Evolutionary conservation across 78 protist species (phyloP), one percentile per base, ranked within the genome.

Genomic region (Mastigamoeba balamuthi): DNA sequence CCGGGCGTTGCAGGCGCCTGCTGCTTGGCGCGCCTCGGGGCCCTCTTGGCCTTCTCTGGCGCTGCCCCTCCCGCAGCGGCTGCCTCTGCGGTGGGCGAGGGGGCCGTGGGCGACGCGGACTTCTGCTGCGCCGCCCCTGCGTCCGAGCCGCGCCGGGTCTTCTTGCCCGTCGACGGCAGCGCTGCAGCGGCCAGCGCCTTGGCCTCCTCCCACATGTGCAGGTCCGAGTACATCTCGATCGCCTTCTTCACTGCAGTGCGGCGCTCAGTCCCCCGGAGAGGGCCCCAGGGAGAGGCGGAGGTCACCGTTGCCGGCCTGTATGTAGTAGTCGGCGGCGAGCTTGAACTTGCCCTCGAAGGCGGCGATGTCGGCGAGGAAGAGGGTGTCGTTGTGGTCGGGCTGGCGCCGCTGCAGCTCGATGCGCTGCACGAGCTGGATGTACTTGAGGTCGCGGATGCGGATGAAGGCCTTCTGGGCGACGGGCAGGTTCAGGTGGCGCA

Each of bases 341-440:
- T 40, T 33, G 40, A n/a, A 82, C 35, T 53, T 65, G 28, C 94
- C 94, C 33, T 71, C 88, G 44, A 35, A 78, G 23, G 94, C 94
- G 23, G 74, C 43, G 7, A 83, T 44, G 3, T 85, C 76, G 1
- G 79, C 94, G 3, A 39, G 70, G 33, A 72, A 29, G 39, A 65
- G 7, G 29, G 7, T 0, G 48, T 72, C 79, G 44, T 74, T 75
- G 58, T 0, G 38, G 6, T 35, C 10, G n/a, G n/a, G n/a, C n/a
- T n/a, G n/a, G n/a, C n/a, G n/a, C n/a, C n/a, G 30, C 74, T 6
- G 30, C 58, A 6, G 37, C 63, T 80, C 79, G 40, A 90, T 41
- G 7, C 41, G n/a, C 42, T 71, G 4, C 23, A 85, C 2, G 23
- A 90, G 84, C 8, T 83, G 84, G 23, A 90, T 4, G 75, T 27